A percentile compares a stretch with the other conserved stretches of the same genome.
phyloP scores from a whole-genome alignment of 306 rosid genomes.

The Malus fusca region DNA sequence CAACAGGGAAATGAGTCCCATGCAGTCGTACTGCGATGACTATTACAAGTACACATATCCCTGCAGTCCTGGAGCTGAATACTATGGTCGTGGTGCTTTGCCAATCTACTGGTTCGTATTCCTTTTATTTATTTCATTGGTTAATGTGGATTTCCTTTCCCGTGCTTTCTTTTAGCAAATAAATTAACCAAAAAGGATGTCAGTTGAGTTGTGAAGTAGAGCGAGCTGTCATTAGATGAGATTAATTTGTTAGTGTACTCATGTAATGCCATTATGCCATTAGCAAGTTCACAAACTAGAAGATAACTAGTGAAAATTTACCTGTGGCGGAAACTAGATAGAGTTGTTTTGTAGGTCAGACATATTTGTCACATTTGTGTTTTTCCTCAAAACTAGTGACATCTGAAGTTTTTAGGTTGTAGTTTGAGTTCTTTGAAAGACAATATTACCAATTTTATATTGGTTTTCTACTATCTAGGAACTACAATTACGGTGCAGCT shows the following conservation, averaged over 20 bases:
- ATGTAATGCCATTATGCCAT: not conserved
- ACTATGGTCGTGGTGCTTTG: slow-evolving; percentile 97
- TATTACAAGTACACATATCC: slow-evolving; percentile 75
- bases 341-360: not conserved
- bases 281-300: not conserved
- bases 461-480: slow-evolving; percentile 42
- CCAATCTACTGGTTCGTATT: slow-evolving; percentile 77
- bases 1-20: slow-evolving; percentile 93
- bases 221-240: not conserved
- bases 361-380: no score
- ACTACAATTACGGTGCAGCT: slow-evolving; percentile 75
- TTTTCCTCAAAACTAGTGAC: no score
- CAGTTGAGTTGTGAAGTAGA: not conserved
- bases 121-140: not conserved
- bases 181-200: not conserved
- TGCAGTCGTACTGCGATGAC: slow-evolving; percentile 80
- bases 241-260: not conserved
- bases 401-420: not conserved
- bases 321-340: not conserved
- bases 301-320: not conserved
- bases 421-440: not conserved
- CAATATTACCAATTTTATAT: not conserved
- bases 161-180: not conserved
- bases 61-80: slow-evolving; percentile 78
- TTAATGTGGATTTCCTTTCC: not conserved